Conservation (phyloP, 2,329 filamentous ascomycete species). For the Aspergillus neotritici region DNA sequence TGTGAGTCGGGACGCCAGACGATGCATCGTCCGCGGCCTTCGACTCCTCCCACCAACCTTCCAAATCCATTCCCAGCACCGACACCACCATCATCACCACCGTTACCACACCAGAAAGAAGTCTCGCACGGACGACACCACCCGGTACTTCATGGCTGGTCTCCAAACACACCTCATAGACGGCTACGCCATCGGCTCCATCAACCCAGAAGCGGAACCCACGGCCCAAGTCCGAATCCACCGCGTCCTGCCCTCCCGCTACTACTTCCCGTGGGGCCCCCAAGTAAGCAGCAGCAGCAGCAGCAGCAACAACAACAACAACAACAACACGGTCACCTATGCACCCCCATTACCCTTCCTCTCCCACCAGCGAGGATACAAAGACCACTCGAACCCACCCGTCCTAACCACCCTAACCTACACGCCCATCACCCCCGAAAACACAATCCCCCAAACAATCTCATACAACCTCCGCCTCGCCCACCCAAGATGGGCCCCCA, state of each 20-base stretch:
- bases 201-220: neutral
- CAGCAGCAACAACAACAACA: neutral
- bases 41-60: constrained; percentile 10
- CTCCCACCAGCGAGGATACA: too few species aligned
- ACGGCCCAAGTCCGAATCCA: neutral
- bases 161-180: constrained; percentile 9
- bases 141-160: constrained; percentile 13
- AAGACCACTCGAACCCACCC: neutral
- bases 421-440: neutral
- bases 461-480: constrained; percentile 6
- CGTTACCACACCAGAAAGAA: neutral
- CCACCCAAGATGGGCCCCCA: constrained; percentile 8
- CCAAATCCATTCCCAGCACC: neutral
- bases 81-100: neutral
- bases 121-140: neutral
- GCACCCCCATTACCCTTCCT: neutral
- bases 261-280: neutral
- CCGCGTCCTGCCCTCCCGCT: constrained; percentile 10
- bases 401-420: neutral
- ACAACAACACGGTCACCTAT: neutral
- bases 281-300: too few species aligned
- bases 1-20: constrained; percentile 5
- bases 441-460: neutral
- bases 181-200: constrained; percentile 16
- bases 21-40: constrained; percentile 12